Base-by-base conservation (phyloP, 768 basidiomycete genomes). In the Russula griseocarnosa region DNA sequence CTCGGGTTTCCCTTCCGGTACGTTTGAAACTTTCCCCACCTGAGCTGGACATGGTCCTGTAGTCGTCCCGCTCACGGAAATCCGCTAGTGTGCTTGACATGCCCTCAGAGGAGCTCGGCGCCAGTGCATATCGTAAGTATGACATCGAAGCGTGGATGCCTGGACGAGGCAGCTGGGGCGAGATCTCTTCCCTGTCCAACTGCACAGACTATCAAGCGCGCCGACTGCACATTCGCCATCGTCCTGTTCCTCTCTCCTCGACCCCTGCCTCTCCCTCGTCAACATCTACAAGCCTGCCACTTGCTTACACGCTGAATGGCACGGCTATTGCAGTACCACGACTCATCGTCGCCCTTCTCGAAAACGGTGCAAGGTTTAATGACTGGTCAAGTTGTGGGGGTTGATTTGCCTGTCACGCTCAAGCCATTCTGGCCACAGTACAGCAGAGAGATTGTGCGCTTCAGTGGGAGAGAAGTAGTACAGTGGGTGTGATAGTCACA, bases 131-230 rank as follows among this genome's bases (percentile, higher is more conserved):
- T 70, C 83, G 93, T 49, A 99, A 99, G 74, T 95, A 92, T 71
- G 97, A 99, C 73, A 92, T 98, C 74, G 97, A 99, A 73, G 94
- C 88, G 1, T 99, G 96, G 95, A 99, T 98, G 97, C 97, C 97
- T 10, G 97, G 97, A 0, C 84, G 95, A 24, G 94, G 92, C 1
- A 77, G 76, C 55, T 99, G 97, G 97, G 97, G 97, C n/a, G 97
- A 99, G 78, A 88, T 98, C 38, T 90, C 94, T 0, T 98, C 97
- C 0, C 82, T 94, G 2, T 98, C 95, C 4, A 98, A 98, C 72
- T 99, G 97, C 74, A 98, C 95, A 20, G 94, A 97, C 74, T 99
- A 92, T 71, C 97, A 99, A 74, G 82, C 97, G 1, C 85, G 97
- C 8, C 87, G 97, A 8, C 80, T 99, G 11, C 90, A 92, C 71